Percentiles rank a stretch among this genome's conserved stretches.
Evolutionary conservation across 495 filamentous ascomycete species (phyloP).

Genomic region (Aspergillus steynii): DNA sequence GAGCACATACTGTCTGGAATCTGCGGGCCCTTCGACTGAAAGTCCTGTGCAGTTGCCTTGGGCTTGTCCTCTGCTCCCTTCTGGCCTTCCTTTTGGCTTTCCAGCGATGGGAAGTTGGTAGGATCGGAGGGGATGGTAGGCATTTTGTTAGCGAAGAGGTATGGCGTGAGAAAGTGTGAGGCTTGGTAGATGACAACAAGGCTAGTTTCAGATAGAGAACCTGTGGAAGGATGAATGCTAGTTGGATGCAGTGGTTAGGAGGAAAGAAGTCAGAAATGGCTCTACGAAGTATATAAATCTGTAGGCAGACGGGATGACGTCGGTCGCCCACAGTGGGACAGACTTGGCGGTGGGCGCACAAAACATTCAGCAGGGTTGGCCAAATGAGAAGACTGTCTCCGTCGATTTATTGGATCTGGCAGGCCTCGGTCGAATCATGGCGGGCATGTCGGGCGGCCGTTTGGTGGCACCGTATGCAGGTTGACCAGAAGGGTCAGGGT

Average conservation of each 20-base stretch:
- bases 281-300: neutral
- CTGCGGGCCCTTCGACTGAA: constrained; percentile 46
- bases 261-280: neutral
- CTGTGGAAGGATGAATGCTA: neutral
- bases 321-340: neutral
- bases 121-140: constrained; percentile 37
- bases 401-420: constrained; percentile 4
- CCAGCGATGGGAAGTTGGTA: constrained; percentile 24
- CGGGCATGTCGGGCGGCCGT: neutral
- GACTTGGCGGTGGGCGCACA: neutral
- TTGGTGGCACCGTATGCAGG: neutral
- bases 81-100: constrained; percentile 23
- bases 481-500: neutral
- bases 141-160: constrained; percentile 23
- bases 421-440: constrained; percentile 2
- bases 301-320: constrained; percentile 3
- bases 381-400: neutral
- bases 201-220: neutral
- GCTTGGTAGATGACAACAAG: neutral
- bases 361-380: neutral
- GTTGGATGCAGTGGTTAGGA: neutral
- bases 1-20: constrained; percentile 42
- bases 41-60: constrained; percentile 38
- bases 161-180: neutral
- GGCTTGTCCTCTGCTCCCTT: constrained; percentile 23